Evolutionary conservation across 2,329 filamentous ascomycete species (phyloP), one percentile per base, ranked within the genome.

Genomic region (Fusarium verticillioides): DNA sequence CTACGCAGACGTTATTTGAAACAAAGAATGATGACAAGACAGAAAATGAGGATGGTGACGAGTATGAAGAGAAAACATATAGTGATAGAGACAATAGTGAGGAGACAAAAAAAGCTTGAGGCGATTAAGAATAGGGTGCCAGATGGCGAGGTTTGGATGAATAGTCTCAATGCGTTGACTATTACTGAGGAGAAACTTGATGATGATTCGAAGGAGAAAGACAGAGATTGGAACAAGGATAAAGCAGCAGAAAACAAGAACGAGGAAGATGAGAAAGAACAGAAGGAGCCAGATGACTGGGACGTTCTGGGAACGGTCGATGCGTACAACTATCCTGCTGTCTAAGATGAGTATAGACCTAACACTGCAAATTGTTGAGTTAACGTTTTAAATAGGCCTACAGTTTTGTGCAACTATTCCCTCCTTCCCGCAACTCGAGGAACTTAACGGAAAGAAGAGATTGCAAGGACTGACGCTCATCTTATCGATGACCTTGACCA

Each of bases 291-390:
- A 0, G 18, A 46, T 13, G 28, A 46, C 5, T 46, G 43, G 43
- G 23, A 46, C 16, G 43, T 46, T 2, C 3, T 46, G 16, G 43
- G 43, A 13, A 46, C 23, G 11, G 43, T 46, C 9, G 43, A 46
- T 3, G 18, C 43, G 11, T 46, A 46, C 18, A 46, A 46, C 23
- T 28, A 46, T 13, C 43, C 23, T 4, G 8, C 28, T 19, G 43
- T 46, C 11, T 28, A 28, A 28, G 23, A 23, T 7, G 18, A 9
- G 43, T 13, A 4, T 7, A 13, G 23, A 1, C 28, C 5, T 6
- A 23, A 46, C 1, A 13, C 18, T 46, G 4, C 4, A 4, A 2
- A 4, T 9, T 9, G 1, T 13, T 12, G 16, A 19, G 7, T 13
- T 44, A 6, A 44, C 16, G 26, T 6, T 6, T 13, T 44, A 11